These are phyloP conservation scores for Sarocladium brachiariae DNA, from an alignment of 2,329 filamentous ascomycete genomes.

Conservation along the genomic window DNA sequence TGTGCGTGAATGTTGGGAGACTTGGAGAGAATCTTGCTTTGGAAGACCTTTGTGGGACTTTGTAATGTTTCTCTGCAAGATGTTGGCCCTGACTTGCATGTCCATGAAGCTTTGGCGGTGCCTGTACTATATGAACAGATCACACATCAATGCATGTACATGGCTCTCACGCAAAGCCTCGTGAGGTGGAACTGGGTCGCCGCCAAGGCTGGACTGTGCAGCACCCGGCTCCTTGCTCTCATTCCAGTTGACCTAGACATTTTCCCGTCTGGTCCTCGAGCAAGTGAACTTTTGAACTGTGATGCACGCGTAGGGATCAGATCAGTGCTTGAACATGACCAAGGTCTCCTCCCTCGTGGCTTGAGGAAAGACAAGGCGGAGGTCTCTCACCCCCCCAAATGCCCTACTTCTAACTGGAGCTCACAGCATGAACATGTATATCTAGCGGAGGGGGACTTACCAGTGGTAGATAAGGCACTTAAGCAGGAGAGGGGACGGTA, in stretches of 20 bases:
- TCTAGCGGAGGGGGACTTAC: not conserved
- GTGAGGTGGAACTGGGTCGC: not conserved
- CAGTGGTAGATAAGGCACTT: not conserved
- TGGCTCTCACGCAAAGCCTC: not conserved
- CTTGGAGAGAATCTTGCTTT: not conserved
- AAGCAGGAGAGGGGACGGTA: not conserved
- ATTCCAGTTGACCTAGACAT: constrained; percentile 8
- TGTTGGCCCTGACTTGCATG: too few species aligned
- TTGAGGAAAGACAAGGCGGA: not conserved
- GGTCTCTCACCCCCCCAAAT: not conserved
- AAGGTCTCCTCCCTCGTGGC: constrained; percentile 6
- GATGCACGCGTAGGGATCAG: too few species aligned
- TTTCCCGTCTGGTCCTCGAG: too few species aligned
- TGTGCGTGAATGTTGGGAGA: not conserved
- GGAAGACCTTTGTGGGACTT: too few species aligned
- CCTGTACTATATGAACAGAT: not conserved
- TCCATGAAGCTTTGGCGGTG: too few species aligned
- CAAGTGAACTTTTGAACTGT: too few species aligned
- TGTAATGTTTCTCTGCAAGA: too few species aligned
- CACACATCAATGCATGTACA: too few species aligned
- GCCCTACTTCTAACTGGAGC: too few species aligned
- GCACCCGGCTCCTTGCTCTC: not conserved
- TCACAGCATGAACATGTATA: not conserved
- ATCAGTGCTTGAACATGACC: too few species aligned
- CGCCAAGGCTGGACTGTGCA: constrained; percentile 2